These are phyloP conservation scores for Chlorella sp. DNA, from an alignment of 139 green algal genomes.

Conservation along the genomic window DNA sequence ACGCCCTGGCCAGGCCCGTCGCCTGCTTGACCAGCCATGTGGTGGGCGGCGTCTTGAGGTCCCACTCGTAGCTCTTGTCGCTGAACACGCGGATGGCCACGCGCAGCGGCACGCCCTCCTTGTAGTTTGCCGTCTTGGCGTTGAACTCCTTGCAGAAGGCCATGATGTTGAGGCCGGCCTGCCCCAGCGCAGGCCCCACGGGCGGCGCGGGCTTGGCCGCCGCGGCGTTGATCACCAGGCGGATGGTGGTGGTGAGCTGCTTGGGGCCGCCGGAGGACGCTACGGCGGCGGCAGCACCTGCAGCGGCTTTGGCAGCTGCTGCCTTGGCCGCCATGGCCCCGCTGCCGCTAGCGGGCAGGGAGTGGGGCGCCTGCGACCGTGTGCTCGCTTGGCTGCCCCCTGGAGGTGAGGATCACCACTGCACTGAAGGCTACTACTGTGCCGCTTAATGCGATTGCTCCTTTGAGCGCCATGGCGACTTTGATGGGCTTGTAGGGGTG, in stretches of 20 bases:
- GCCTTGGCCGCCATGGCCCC: conserved; percentile 2
- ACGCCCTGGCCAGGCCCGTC: conserved; percentile 54
- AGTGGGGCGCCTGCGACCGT: too few species aligned
- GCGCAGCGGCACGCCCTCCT: conserved; percentile 47
- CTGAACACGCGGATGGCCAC: conserved; percentile 45
- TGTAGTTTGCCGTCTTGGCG: conserved; percentile 81
- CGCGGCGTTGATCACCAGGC: conserved; percentile 87
- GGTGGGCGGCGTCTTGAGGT: conserved; percentile 75
- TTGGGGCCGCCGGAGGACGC: conserved; percentile 19
- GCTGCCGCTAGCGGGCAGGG: too few species aligned
- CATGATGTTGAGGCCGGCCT: conserved; percentile 98
- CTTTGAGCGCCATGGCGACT: too few species aligned
- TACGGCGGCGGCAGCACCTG: background rate
- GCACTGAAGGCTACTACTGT: too few species aligned
- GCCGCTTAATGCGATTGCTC: too few species aligned
- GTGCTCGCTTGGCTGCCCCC: too few species aligned
- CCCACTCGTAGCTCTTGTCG: conserved; percentile 89
- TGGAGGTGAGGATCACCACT: too few species aligned
- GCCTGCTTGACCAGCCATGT: conserved; percentile 85
- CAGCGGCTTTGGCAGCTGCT: background rate
- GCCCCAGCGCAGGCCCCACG: conserved; percentile 83
- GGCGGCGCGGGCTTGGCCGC: conserved; percentile 91
- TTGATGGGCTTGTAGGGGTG: too few species aligned
- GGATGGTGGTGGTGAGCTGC: conserved; percentile 65
- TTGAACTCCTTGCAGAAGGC: conserved; percentile 99